A percentile compares a stretch with the other conserved stretches of the same genome.
phyloP scores from a whole-genome alignment of 2,329 filamentous ascomycete genomes.

The Zarea fungicola region DNA sequence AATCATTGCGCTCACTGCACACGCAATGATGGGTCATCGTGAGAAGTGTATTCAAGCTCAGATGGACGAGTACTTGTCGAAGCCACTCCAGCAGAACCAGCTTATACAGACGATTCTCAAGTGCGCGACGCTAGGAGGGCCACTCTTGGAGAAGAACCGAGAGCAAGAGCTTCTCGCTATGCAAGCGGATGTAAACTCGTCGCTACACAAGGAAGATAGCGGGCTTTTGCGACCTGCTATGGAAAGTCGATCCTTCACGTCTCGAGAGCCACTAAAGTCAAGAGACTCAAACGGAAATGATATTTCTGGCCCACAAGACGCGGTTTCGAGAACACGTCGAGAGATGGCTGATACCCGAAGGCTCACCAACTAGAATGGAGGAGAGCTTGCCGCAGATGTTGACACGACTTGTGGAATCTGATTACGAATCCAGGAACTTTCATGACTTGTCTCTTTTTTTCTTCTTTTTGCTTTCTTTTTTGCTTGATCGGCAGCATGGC shows the following conservation, averaged over 20 bases:
- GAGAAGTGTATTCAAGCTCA: constrained; percentile 98
- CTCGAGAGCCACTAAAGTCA: constrained; percentile 53
- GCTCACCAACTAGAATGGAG: constrained; percentile 6
- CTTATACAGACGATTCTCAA: constrained; percentile 97
- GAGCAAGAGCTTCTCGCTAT: constrained; percentile 54
- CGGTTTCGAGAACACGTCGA: constrained; percentile 41
- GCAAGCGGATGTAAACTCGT: constrained; percentile 43
- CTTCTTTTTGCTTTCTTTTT: constrained; percentile 12
- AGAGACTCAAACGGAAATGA: constrained; percentile 41
- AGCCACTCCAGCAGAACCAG: constrained; percentile 93
- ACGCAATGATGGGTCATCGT: constrained; percentile 96
- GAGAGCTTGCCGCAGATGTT: constrained; percentile 10
- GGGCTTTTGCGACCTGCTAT: constrained; percentile 35
- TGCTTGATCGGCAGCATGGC: constrained; percentile 13
- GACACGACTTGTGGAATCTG: constrained; percentile 10
- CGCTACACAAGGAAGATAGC: constrained; percentile 34
- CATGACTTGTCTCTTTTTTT: constrained; percentile 6
- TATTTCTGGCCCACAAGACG: constrained; percentile 34
- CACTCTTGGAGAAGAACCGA: constrained; percentile 70
- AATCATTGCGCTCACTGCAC: constrained; percentile 93
- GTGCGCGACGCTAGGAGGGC: constrained; percentile 85
- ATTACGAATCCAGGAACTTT: constrained; percentile 11
- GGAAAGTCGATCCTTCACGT: constrained; percentile 63
- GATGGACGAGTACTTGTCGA: constrained; percentile 98
- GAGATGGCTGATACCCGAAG: constrained; percentile 13